Evolutionary conservation across 306 rosid species (phyloP), one percentile per base, ranked within the genome.

Genomic region (Canavalia ensiformis): DNA sequence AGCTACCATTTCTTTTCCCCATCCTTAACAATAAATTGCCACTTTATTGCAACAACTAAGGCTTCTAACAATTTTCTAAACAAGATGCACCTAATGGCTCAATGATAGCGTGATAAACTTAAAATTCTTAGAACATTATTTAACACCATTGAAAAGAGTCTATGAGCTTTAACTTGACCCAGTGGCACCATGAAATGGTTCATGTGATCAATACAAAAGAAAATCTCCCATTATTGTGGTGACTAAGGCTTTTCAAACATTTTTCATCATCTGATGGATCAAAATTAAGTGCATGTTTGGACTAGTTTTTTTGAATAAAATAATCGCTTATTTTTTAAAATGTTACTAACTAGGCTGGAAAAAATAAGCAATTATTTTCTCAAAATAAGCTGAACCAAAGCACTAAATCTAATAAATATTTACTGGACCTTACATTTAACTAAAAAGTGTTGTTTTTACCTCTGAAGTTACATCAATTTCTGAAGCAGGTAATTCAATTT

Each of bases 401-500:
- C 25, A 18, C 25, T 18, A 73, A 37, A 37, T 72, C 11, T 8
- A 49, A 6, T 42, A 12, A 11, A 55, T 46, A 55, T 74, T 63
- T 51, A 66, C 56, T 18, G 33, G 39, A 50, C 25, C 50, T 39
- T 35, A 39, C 18, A 39, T 35, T 52, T 37, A 3, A 37, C 8
- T 11, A 39, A 18, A 37, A 35, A 50, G n/a, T 25, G 25, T 42
- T 37, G 33, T 11, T 66, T 51, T 30, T 47, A 62, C 13, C 11
- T 29, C 6, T 4, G 18, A 47, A 55, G 35, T 34, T 45, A 1
- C 34, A 30, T 65, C 29, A 58, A 45, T 7, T 10, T 74, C 45
- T 29, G 79, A 29, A 30, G 68, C 65, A 29, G 79, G 12, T 45
- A 13, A 59, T 65, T 9, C 18, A 60, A 13, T 75, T 75, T 60